These are phyloP conservation scores for Cucumis sativus DNA, from an alignment of 306 rosid genomes.

Conservation along the genomic window Cucumber_9930_V3 NC_026655.2:22257001-22257500, in stretches of 20 bases:
- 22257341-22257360: not conserved
- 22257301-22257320: not conserved
- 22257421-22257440: not conserved
- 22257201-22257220: not conserved
- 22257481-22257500: not conserved
- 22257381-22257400: not conserved
- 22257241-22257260: not conserved
- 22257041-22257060: not conserved
- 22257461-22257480: not conserved
- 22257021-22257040: not conserved
- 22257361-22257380: not conserved
- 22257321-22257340: not conserved
- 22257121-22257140: not conserved
- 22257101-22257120: not conserved
- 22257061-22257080: not conserved
- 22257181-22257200: not conserved
- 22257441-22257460: not conserved
- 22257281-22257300: not conserved
- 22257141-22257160: not conserved
- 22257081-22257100: not conserved
- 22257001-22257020: slow-evolving; percentile 51
- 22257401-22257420: not conserved
- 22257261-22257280: not conserved
- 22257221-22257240: not conserved
- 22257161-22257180: not conserved